A percentile compares a stretch with the other conserved stretches of the same genome.
Evolutionary conservation across 2,329 filamentous ascomycete genomes (phyloP).

Genomic region (Aspergillus ochraceoroseus): DNA sequence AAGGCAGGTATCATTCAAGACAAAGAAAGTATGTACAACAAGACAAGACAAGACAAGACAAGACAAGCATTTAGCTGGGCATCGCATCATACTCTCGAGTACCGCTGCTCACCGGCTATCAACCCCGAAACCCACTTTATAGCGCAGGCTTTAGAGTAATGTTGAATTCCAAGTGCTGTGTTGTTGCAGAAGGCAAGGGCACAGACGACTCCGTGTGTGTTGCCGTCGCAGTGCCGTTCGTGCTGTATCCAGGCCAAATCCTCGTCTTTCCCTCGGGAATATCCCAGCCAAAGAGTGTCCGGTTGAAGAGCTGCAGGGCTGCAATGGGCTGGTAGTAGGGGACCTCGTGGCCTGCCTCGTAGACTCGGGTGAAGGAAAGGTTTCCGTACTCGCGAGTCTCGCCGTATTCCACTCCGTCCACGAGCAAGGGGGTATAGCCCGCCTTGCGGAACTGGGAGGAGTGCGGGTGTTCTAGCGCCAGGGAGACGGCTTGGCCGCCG

Average conservation of each 20-base stretch:
- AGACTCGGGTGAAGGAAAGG: slow-evolving; percentile 62
- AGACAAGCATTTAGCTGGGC: no score
- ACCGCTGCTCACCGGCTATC: no score
- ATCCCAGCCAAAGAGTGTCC: slow-evolving; percentile 54
- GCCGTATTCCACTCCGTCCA: slow-evolving; percentile 63
- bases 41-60: no score
- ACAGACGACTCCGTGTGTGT: slow-evolving; percentile 46
- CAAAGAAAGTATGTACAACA: no score
- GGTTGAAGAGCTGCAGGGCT: slow-evolving; percentile 56
- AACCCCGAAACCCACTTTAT: no score
- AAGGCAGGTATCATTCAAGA: no score
- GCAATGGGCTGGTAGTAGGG: slow-evolving; percentile 56
- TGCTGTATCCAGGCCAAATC: slow-evolving; percentile 36
- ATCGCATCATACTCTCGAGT: no score
- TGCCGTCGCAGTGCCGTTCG: slow-evolving; percentile 39
- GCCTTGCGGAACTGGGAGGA: slow-evolving; percentile 57
- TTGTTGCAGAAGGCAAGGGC: no score
- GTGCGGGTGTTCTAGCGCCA: slow-evolving; percentile 53
- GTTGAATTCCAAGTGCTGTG: no score
- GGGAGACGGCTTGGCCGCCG: slow-evolving; percentile 69
- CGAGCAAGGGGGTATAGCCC: slow-evolving; percentile 67
- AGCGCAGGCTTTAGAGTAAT: no score
- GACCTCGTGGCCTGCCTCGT: slow-evolving; percentile 61
- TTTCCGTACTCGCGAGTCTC: slow-evolving; percentile 73
- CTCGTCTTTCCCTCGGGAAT: slow-evolving; percentile 49